Evolutionary conservation across 257 asterid genomes (phyloP), one percentile per base, ranked within the genome.

Genomic region (Primulina eburnea): DNA sequence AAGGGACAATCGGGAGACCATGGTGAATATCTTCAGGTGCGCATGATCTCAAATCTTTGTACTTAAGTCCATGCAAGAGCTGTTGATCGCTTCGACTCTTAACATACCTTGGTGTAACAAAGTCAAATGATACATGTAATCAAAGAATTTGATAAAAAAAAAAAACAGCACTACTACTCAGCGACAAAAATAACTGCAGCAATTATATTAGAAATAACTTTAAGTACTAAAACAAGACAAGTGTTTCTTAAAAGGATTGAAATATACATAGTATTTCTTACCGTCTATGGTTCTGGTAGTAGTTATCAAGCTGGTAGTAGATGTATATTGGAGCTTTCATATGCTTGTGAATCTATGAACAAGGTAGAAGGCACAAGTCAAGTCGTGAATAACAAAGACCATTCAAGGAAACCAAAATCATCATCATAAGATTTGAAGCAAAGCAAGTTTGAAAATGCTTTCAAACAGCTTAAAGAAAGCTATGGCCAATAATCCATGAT

Each of bases 251-350:
- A 32, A 4, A 4, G 34, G 34, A 32, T 3, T 32, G 34, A 32
- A 32, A 32, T 32, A 32, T 18, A 53, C 73, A 17, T 32, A 40
- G 60, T 37, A 33, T 50, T 65, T 30, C 34, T 75, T 75, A 87
- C 96, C 96, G 83, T 68, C 92, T 81, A 76, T 89, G 94, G 77
- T 89, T 89, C 83, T 89, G 96, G 78, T 87, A 89, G 87, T 82
- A 85, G 77, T 85, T 87, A 75, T 89, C 94, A 56, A 89, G 94
- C 82, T 89, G 94, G 84, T 89, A 89, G 75, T 89, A 89, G 67
- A 89, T 33, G 63, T 78, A 81, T 69, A 87, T 85, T 71, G 96
- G 96, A 81, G 90, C 88, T 77, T 80, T 87, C 96, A 89, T 87
- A 65, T 75, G 64, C 75, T 84, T 79, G 64, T 77, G 87, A 67